Base-by-base conservation (phyloP, 305 asterid species). In the Stenogyne calaminthoides region DNA sequence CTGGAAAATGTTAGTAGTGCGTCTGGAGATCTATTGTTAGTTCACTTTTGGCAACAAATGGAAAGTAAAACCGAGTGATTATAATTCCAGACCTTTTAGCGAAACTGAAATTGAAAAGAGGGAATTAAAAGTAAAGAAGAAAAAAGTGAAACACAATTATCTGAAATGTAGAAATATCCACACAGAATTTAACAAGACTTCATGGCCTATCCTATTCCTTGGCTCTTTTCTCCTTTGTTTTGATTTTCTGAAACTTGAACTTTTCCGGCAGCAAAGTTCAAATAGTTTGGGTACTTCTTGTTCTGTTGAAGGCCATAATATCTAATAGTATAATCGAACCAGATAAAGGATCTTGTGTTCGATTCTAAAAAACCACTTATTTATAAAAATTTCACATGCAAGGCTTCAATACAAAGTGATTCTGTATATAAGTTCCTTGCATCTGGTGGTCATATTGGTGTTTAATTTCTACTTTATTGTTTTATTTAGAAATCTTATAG, bases 401-500 rank as follows among this genome's bases (percentile, higher is more conserved):
- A 25, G 29, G 29, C 29, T 25, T 25, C 29, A 25, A 25, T 25
- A 25, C 29, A 25, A 25, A 25, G 29, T 25, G 29, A 1, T 25
- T 25, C 2, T 1, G 2, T 25, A 2, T 25, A 25, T 25, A 2
- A 25, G 29, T 25, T 25, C 11, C 25, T 32, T 58, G 22, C 46
- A 25, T 27, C 20, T 46, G 57, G 3, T 37, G 58, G 34, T 77
- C 71, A 9, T 39, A 57, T 36, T 81, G 22, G 55, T 67, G 69
- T 32, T 37, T 42, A 39, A 59, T 70, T 57, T 70, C 14, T 64
- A 58, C 20, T 46, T 63, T 73, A 42, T 67, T 49, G 46, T 69
- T 74, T 77, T 73, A 64, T 80, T 77, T 79, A 86, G 89, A 78
- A 81, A 67, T 82, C 80, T 72, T 63, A 78, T 64, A 49, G 86